phyloP scores from a whole-genome alignment of 1,284 basidiomycete genomes.

The Porogramme epimiltina region DNA sequence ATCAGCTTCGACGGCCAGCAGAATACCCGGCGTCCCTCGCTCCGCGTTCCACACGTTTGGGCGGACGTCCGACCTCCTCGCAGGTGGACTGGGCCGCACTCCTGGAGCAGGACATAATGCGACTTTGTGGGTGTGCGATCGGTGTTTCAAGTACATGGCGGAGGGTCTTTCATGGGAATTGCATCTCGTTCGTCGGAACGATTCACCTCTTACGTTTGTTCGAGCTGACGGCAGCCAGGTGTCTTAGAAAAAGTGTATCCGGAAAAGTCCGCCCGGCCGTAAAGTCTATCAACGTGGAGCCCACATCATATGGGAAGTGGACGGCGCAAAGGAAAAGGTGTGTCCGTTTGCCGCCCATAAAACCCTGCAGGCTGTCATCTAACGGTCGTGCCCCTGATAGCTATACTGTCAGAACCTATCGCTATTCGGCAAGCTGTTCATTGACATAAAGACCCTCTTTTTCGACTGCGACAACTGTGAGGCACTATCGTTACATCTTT shows the following conservation, averaged over 20 bases:
- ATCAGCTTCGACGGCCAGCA: slow-evolving; percentile 25
- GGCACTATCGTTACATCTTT: slow-evolving; percentile 26
- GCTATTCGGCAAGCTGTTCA: slow-evolving; percentile 98
- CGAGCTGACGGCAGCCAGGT: slow-evolving; percentile 16
- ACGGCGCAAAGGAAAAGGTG: slow-evolving; percentile 86
- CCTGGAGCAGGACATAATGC: slow-evolving; percentile 50
- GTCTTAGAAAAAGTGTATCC: slow-evolving; percentile 68
- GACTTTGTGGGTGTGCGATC: slow-evolving; percentile 82
- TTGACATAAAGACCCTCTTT: slow-evolving; percentile 97
- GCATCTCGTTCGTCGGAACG: slow-evolving; percentile 63
- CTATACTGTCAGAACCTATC: slow-evolving; percentile 96
- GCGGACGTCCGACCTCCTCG: slow-evolving; percentile 71
- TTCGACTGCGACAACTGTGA: slow-evolving; percentile 88
- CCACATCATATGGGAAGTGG: slow-evolving; percentile 94
- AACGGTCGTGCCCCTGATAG: slow-evolving; percentile 41
- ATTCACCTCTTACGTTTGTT: slow-evolving; percentile 6
- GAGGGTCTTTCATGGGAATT: slow-evolving; percentile 72
- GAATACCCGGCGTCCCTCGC: slow-evolving; percentile 49
- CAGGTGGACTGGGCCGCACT: slow-evolving; percentile 61
- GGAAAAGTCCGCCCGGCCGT: slow-evolving; percentile 81
- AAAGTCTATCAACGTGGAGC: slow-evolving; percentile 92
- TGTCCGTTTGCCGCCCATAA: slow-evolving; percentile 18
- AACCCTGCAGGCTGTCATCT: background rate
- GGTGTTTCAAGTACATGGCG: slow-evolving; percentile 97
- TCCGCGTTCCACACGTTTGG: slow-evolving; percentile 57